Evolutionary conservation across 495 filamentous ascomycete genomes (phyloP), one percentile per base, ranked within the genome.

Genomic region (Paragyromitra xinjiangensis): DNA sequence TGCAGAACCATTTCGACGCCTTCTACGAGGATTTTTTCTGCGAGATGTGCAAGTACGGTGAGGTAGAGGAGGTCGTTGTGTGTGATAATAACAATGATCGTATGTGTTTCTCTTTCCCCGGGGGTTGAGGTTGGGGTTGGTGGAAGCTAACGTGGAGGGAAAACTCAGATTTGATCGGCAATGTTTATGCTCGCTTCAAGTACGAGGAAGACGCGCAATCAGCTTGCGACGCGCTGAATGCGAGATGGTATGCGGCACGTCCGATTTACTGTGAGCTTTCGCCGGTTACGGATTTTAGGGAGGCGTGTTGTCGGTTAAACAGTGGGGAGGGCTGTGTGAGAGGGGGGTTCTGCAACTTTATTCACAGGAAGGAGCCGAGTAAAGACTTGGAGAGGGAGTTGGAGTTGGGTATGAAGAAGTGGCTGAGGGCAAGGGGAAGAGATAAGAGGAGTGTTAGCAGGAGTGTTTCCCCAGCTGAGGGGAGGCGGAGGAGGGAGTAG

Each of bases 21-120:
- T 99, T 99, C 87, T 99, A 99, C 87, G 95, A 99, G 86, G 95
- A 99, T 84, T 91, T 99, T 78, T 99, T 95, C 93, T 97, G 95
- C 87, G 95, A 99, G 88, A 93, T 99, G 91, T 95, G 92, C 90
- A 91, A 93, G 85, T 95, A 94, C 83, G 93, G 93, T 64, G 93
- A 96, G 86, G 85, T 94, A 12, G 93, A 96, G 86, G 93, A 96
- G 84, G 87, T 96, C 40, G 93, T 96, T 8, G 92, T 95, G 2
- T 96, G 93, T 83, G 93, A 95, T 85, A 95, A 96, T 84, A 98
- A 97, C 85, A 98, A 97, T 86, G 95, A 98, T 83, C 94, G 91
- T 93, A 85, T 82, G 91, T 91, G n/a, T 77, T 62, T 56, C 37
- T 16, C 69, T 40, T 39, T 26, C 11, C 66, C 22, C 37, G 53